Evolutionary conservation across 331 rosid species (phyloP), one percentile per base, ranked within the genome.

Genomic region (Ulmus americana): DNA sequence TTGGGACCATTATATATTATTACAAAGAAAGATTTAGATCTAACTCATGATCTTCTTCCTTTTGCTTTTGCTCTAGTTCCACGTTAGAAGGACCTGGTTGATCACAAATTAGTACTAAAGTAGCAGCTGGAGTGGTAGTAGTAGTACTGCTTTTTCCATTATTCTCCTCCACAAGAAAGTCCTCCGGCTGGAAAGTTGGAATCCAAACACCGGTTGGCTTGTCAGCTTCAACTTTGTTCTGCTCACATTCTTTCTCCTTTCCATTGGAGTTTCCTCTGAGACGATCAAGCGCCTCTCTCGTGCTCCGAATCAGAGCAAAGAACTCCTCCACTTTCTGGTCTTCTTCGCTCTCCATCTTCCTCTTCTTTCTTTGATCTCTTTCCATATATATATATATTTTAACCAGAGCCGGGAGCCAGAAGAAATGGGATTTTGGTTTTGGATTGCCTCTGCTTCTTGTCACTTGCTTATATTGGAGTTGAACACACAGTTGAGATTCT

Each of bases 11-110:
- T 20, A 20, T 20, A 20, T 20, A 41, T 8, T 38, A 40, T 71
- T 72, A 90, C 63, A 91, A 78, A 63, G 95, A 81, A 72, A 88
- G 97, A 12, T 74, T 83, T 40, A 91, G 84, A 77, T 91, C 90
- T 66, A 84, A 61, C 60, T 6, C 46, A 52, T 73, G 42, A 18
- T 73, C 77, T 12, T 68, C 64, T 52, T 42, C 72, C 59, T 69
- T 51, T 28, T 28, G 35, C 35, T 3, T 28, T 28, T 28, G 35
- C 35, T 20, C 43, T 22, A 20, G 13, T 13, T 77, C 72, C 22
- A 8, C 43, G 9, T 56, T 63, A 22, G 86, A 78, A 59, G 88
- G 70, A 47, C 71, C 79, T 13, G 64, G 42, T 52, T 51, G 9
- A 14, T 50, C 55, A 50, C 18, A 15, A 22, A 50, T 22, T 6